Evolutionary conservation across 495 filamentous ascomycete species (phyloP).

Genomic region (Talaromyces liani): DNA sequence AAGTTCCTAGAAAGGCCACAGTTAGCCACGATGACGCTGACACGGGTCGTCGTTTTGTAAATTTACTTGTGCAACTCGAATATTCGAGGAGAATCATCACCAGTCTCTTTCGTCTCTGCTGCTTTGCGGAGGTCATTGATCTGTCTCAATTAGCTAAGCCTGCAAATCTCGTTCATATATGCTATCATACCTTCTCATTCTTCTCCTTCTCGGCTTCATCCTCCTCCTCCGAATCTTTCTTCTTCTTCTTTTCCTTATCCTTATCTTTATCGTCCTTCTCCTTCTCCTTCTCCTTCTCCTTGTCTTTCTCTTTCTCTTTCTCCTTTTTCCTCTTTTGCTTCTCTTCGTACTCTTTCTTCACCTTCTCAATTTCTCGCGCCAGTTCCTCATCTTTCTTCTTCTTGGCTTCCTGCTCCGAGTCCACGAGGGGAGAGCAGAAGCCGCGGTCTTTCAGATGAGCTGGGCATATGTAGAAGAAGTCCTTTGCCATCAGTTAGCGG

Average conservation of each 20-base stretch:
- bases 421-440: slow-evolving; percentile 74
- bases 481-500: slow-evolving; percentile 28
- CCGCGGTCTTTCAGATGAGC: slow-evolving; percentile 76
- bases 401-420: slow-evolving; percentile 64
- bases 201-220: slow-evolving; percentile 46
- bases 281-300: slow-evolving; percentile 44
- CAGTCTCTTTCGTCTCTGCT: slow-evolving; percentile 15
- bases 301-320: slow-evolving; percentile 25
- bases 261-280: slow-evolving; percentile 41
- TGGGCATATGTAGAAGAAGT: slow-evolving; percentile 90
- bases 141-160: not conserved
- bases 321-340: slow-evolving; percentile 60
- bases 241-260: slow-evolving; percentile 18
- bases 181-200: slow-evolving; percentile 40
- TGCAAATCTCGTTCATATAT: not conserved
- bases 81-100: slow-evolving; percentile 55
- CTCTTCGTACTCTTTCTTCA: slow-evolving; percentile 77
- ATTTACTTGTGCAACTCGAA: slow-evolving; percentile 80
- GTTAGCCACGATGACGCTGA: not conserved
- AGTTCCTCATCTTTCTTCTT: slow-evolving; percentile 58
- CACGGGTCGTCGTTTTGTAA: not conserved
- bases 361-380: slow-evolving; percentile 65
- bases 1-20: slow-evolving; percentile 51
- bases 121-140: slow-evolving; percentile 4
- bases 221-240: slow-evolving; percentile 11